Conservation (phyloP, 75 land plant species). For the Pinus taeda region DNA sequence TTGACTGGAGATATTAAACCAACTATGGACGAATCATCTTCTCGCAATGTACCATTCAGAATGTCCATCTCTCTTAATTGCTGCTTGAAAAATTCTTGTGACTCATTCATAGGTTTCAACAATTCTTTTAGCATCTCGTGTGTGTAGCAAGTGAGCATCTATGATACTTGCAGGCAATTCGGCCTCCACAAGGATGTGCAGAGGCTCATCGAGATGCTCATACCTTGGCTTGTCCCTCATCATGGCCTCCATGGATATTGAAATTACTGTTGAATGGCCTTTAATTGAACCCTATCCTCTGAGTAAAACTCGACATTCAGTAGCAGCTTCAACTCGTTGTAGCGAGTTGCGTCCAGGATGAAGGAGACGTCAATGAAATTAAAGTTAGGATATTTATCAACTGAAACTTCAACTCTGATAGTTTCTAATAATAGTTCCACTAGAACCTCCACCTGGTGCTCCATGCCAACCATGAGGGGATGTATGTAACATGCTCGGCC, state of each 20-base stretch:
- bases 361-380: slow-evolving; percentile 92
- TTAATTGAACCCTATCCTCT: slow-evolving; percentile 96
- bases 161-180: slow-evolving; percentile 83
- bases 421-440: slow-evolving; percentile 71
- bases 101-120: no score
- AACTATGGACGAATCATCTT: slow-evolving; percentile 72
- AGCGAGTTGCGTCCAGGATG: slow-evolving; percentile 97
- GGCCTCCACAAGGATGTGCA: slow-evolving; percentile 92
- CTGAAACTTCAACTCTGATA: slow-evolving; percentile 87
- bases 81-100: no score
- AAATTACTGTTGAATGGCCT: slow-evolving; percentile 71
- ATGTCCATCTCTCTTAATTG: no score
- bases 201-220: slow-evolving; percentile 93
- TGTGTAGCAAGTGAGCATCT: slow-evolving; percentile 50
- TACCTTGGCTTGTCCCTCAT: slow-evolving; percentile 97
- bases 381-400: slow-evolving; percentile 79
- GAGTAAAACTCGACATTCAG: slow-evolving; percentile 89
- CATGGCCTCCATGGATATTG: slow-evolving; percentile 60
- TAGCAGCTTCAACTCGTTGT: slow-evolving; percentile 83
- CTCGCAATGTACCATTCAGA: slow-evolving; percentile 85
- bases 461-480: slow-evolving; percentile 57
- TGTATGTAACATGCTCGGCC: slow-evolving; percentile 31
- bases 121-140: no score
- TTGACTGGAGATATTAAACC: slow-evolving; percentile 88
- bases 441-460: slow-evolving; percentile 49